Evolutionary conservation across 306 rosid genomes (phyloP).

Genomic region (Begonia peltatifolia): DNA sequence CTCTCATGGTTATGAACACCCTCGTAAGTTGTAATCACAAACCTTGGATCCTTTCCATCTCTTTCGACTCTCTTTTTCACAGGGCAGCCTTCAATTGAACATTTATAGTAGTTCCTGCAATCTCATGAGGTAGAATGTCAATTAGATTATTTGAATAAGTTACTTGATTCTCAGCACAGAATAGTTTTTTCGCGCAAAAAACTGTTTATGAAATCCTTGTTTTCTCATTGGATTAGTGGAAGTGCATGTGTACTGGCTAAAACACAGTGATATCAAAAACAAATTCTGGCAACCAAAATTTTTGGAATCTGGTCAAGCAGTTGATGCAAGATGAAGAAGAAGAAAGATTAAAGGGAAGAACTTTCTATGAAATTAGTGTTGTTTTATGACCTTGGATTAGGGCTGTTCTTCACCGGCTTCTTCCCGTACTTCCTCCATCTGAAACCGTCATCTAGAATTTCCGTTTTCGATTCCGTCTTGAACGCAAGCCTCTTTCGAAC

Average conservation of each 20-base stretch:
- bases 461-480: constrained; percentile 63
- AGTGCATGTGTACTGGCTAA: no score
- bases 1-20: constrained; percentile 64
- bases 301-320: no score
- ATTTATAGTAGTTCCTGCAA: constrained; percentile 79
- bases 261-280: no score
- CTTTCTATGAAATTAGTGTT: no score
- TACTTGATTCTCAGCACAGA: no score
- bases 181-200: no score
- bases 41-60: constrained; percentile 58
- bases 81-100: constrained; percentile 66
- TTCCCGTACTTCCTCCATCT: constrained; percentile 95
- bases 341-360: no score
- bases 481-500: constrained; percentile 40
- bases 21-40: constrained; percentile 80
- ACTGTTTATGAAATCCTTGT: no score
- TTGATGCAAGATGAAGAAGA: no score
- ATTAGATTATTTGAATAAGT: background rate
- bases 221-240: no score
- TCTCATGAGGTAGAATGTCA: background rate
- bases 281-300: no score
- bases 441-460: constrained; percentile 71
- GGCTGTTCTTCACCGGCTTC: constrained; percentile 87
- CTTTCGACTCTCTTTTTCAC: constrained; percentile 95
- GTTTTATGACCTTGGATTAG: constrained; percentile 60